Evolutionary conservation across 768 basidiomycete species (phyloP).

Genomic region (Hericium alpestre): DNA sequence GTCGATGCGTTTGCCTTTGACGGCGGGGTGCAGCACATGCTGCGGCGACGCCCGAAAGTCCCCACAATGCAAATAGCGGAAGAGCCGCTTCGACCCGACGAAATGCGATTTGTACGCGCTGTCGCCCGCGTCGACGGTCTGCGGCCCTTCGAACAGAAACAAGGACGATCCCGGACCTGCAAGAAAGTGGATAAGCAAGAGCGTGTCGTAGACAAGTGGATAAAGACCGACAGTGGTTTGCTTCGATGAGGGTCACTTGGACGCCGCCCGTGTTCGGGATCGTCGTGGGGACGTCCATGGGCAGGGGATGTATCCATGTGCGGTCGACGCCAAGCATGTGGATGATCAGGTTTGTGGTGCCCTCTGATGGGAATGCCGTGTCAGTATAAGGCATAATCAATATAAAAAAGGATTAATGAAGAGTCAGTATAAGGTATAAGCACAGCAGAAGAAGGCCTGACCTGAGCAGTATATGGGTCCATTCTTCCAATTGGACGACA

Average conservation of each 20-base stretch:
- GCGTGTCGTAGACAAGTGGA: background rate
- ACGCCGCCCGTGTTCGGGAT: slow-evolving; percentile 82
- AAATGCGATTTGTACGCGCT: slow-evolving; percentile 59
- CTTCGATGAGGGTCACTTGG: slow-evolving; percentile 87
- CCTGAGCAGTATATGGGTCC: slow-evolving; percentile 94
- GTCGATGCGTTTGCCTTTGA: slow-evolving; percentile 75
- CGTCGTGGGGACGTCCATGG: slow-evolving; percentile 63
- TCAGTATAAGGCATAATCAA: background rate
- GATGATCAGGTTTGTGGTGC: slow-evolving; percentile 83
- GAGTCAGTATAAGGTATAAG: background rate
- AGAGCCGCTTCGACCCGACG: slow-evolving; percentile 58
- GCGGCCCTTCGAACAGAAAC: slow-evolving; percentile 87
- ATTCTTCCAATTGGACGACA: slow-evolving; percentile 77
- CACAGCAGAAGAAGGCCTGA: slow-evolving; percentile 9
- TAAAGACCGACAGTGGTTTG: slow-evolving; percentile 73
- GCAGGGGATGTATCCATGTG: slow-evolving; percentile 82
- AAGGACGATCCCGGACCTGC: slow-evolving; percentile 79
- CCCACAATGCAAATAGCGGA: slow-evolving; percentile 92
- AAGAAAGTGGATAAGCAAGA: background rate
- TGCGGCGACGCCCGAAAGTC: slow-evolving; percentile 85
- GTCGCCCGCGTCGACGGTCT: slow-evolving; percentile 85
- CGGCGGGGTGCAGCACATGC: slow-evolving; percentile 75
- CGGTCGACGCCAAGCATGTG: slow-evolving; percentile 85
- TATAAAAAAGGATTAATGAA: background rate
- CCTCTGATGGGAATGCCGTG: slow-evolving; percentile 27